phyloP scores from a whole-genome alignment of 2,329 filamentous ascomycete genomes.

The Chaetothyriales sp. region DNA sequence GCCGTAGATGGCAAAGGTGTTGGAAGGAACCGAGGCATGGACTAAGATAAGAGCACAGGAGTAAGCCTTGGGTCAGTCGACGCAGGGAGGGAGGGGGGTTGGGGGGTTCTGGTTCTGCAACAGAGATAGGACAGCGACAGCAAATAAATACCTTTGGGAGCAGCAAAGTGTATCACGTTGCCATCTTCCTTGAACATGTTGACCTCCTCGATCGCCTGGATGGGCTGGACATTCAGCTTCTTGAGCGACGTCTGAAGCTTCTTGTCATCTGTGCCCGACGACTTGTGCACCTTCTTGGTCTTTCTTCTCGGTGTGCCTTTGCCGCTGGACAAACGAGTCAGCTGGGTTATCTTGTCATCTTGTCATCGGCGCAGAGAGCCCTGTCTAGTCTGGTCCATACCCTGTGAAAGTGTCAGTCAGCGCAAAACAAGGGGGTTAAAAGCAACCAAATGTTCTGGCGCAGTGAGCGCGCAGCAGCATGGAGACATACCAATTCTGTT shows the following conservation, averaged over 20 bases:
- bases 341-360: not conserved
- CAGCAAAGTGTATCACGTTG: constrained; percentile 98
- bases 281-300: constrained; percentile 94
- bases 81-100: too few species aligned
- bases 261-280: constrained; percentile 93
- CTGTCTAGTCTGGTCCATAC: constrained; percentile 2
- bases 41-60: constrained; percentile 46
- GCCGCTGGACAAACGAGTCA: constrained; percentile 39
- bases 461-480: constrained; percentile 4
- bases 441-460: constrained; percentile 2
- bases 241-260: constrained; percentile 94
- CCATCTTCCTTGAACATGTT: constrained; percentile 99
- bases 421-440: not conserved
- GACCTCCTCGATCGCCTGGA: constrained; percentile 98
- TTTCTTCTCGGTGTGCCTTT: constrained; percentile 97
- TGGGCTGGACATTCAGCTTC: constrained; percentile 99
- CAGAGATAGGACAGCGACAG: not conserved
- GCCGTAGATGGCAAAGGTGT: constrained; percentile 99
- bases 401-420: constrained; percentile 1
- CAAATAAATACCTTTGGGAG: constrained; percentile 77
- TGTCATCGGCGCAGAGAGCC: not conserved
- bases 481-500: constrained; percentile 50
- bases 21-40: constrained; percentile 89
- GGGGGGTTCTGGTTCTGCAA: too few species aligned
- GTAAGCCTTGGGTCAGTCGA: not conserved